Base-by-base conservation (phyloP, 2,329 filamentous ascomycete species). In the Fusarium decemcellulare region DNA sequence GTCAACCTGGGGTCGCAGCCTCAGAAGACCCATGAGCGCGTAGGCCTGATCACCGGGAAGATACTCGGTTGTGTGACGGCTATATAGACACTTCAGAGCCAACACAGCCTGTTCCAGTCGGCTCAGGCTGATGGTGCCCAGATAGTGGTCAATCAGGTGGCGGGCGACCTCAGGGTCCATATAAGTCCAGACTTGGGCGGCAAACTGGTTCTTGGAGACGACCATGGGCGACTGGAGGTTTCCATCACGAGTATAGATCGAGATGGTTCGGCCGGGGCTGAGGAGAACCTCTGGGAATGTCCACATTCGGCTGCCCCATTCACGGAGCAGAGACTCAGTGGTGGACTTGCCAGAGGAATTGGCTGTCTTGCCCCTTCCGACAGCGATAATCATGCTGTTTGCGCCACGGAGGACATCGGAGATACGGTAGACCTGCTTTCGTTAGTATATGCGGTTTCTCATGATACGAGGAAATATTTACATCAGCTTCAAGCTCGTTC, bases 21-120 rank as follows among this genome's bases (percentile, higher is more conserved):
- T 72, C 40, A 81, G 61, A 23, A 81, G 73, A 23, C 80, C 78
- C 78, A 80, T 81, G 2, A 81, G 72, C 1, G 76, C 80, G 47
- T 81, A 81, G 3, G 76, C 73, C 30, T 75, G 76, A 36, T 81
- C 80, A 30, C 78, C 78, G 2, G 70, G 55, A 15, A 74, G 65
- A 29, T 72, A 67, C 42, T 71, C 60, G 0, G 58, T 69, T 14
- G 75, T 76, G 8, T 72, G 27, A 2, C 77, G 72, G 44, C 67
- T 72, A 23, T 74, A 77, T 4, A 81, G 67, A 39, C 79, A 81
- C 29, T 71, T 70, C 14, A 81, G 67, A 0, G 74, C 72, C 1
- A 76, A 61, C 2, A 76, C 73, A 18, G 75, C 71, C 12, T 80
- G 76, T 58, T 81, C 78, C 6, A 81, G 67, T 6, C 73, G 71